A percentile compares a stretch with the other conserved stretches of the same genome.
Evolutionary conservation across 768 basidiomycete genomes (phyloP).

Genomic region (Suillus bovinus): DNA sequence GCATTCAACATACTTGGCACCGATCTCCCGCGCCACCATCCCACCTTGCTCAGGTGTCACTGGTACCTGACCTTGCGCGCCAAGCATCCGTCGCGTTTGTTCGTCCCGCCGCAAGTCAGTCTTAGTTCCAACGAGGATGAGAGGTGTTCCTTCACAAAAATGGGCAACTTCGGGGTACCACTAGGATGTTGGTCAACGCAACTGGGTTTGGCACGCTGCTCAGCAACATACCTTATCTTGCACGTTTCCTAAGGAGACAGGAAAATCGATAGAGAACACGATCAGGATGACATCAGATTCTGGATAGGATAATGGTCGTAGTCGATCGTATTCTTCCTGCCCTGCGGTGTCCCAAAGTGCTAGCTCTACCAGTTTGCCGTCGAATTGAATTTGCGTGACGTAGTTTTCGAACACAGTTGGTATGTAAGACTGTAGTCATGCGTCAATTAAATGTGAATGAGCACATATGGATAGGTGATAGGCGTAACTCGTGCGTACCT

Average conservation of each 20-base stretch:
- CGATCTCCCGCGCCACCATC: slow-evolving; percentile 88
- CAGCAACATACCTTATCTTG: slow-evolving; percentile 70
- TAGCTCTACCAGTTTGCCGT: slow-evolving; percentile 87
- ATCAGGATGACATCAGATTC: slow-evolving; percentile 92
- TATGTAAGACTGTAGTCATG: slow-evolving; percentile 69
- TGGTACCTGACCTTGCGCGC: slow-evolving; percentile 84
- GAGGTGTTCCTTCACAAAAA: slow-evolving; percentile 86
- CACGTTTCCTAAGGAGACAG: slow-evolving; percentile 87
- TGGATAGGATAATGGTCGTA: slow-evolving; percentile 83
- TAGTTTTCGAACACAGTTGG: slow-evolving; percentile 96
- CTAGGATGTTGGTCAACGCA: slow-evolving; percentile 39
- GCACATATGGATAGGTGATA: slow-evolving; percentile 8
- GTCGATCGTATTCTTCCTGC: slow-evolving; percentile 94
- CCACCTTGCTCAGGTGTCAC: slow-evolving; percentile 82
- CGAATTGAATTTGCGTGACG: slow-evolving; percentile 82
- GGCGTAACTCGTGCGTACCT: slow-evolving; percentile 53
- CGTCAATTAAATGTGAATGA: slow-evolving; percentile 5
- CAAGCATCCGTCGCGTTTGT: slow-evolving; percentile 82
- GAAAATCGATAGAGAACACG: slow-evolving; percentile 93
- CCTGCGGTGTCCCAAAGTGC: slow-evolving; percentile 99
- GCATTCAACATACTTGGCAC: slow-evolving; percentile 92
- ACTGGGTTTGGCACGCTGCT: not conserved
- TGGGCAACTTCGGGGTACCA: slow-evolving; percentile 94
- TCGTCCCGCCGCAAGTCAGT: slow-evolving; percentile 87
- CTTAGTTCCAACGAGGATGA: slow-evolving; percentile 93